Base-by-base conservation (phyloP, 2,329 filamentous ascomycete species). In the Pyrenophora graminea region DNA sequence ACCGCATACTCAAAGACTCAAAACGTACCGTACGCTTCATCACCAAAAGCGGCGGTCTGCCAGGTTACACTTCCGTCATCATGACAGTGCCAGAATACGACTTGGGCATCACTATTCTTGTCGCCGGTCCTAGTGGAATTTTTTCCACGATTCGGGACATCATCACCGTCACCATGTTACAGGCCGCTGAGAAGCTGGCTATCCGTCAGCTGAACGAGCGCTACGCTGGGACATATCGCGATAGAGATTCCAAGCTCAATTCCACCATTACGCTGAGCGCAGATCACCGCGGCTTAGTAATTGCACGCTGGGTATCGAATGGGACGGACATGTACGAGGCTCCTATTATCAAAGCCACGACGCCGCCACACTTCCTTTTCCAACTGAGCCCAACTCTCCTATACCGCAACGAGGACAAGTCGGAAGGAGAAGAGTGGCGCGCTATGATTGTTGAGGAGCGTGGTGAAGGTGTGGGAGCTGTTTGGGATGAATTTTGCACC, bases 11-110 rank as follows among this genome's bases (percentile, higher is more conserved):
- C 1, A 42, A 56, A 6, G 51, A 69, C 13, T 75, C 68, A 9
- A 61, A 55, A 4, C 64, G 75, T 10, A 67, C 74, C 0, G 69
- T 79, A 2, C 77, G 74, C 2, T 75, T 80, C 53, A 64, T 76
- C 31, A 79, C 77, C 2, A 80, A 80, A 58, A 59, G 64, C 2
- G 78, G 78, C 5, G 72, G 73, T 0, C 54, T 77, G 1, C 76
- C 76, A 1, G 74, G 73, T 2, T 80, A 80, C 42, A 61, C 60
- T 3, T 75, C 73, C 2, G 62, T 66, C 4, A 74, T 79, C 39
- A 65, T 74, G 9, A 45, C 73, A 6, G 57, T 77, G 1, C 76
- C 77, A 0, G 76, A 79, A 23, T 79, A 77, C 46, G 73, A 74
- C 15, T 61, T 80, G 1, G 68, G 75, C 2, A 63, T 79, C 37